phyloP scores from a whole-genome alignment of 164 flowering plant species.

The Cinnamomum chago region DNA sequence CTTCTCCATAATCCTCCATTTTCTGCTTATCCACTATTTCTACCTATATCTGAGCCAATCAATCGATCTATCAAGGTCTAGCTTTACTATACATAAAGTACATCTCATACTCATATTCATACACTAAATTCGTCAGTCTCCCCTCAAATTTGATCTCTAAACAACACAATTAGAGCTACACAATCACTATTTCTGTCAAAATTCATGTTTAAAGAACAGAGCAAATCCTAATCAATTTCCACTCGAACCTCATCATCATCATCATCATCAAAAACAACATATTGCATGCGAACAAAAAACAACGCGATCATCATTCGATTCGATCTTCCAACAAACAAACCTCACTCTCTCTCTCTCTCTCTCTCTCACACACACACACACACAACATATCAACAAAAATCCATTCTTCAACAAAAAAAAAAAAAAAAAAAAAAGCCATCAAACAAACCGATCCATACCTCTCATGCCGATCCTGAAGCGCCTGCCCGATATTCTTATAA shows the following conservation, averaged over 20 bases:
- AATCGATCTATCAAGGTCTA: not conserved
- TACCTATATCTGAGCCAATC: not conserved
- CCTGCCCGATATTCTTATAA: constrained; percentile 75
- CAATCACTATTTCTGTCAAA: not conserved
- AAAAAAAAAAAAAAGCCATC: no score
- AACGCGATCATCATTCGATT: not conserved
- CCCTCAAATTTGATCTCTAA: not conserved
- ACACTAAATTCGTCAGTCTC: not conserved
- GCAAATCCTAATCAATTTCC: no score
- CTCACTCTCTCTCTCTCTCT: accelerated
- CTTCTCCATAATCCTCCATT: not conserved
- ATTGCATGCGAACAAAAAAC: not conserved
- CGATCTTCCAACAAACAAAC: not conserved
- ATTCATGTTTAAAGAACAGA: not conserved
- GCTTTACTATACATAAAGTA: not conserved
- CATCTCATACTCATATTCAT: no score
- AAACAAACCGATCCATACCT: constrained; percentile 36
- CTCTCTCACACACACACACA: not conserved
- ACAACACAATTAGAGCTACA: not conserved
- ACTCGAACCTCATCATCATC: not conserved
- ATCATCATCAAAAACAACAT: no score
- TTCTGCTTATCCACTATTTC: not conserved
- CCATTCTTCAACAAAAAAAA: not conserved
- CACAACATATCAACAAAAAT: not conserved
- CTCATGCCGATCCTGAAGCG: constrained; percentile 78